Conservation (phyloP, 768 basidiomycete species). For the Psilocybe sp. region DNA sequence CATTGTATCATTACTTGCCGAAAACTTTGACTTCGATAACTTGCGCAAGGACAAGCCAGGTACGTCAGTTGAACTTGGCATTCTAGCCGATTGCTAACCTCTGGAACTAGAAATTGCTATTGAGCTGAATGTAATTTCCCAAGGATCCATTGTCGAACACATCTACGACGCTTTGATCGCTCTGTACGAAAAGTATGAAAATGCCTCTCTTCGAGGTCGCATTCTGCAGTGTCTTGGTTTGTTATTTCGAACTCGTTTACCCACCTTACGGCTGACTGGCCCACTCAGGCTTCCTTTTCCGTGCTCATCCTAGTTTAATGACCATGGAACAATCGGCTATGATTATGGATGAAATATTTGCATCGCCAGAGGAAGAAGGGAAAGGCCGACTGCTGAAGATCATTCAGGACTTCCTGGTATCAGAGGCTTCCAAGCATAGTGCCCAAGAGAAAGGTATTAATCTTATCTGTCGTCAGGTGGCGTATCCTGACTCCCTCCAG, state of each 20-base stretch:
- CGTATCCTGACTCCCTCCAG: slow-evolving; percentile 18
- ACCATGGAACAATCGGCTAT: slow-evolving; percentile 71
- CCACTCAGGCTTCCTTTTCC: slow-evolving; percentile 78
- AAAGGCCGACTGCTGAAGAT: slow-evolving; percentile 78
- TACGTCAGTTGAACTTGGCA: slow-evolving; percentile 28
- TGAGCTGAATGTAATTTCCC: slow-evolving; percentile 58
- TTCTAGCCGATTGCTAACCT: background rate
- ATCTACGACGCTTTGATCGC: slow-evolving; percentile 72
- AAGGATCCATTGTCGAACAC: slow-evolving; percentile 78
- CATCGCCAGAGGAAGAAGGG: slow-evolving; percentile 66
- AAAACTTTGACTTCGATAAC: slow-evolving; percentile 85
- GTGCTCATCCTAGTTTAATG: slow-evolving; percentile 90
- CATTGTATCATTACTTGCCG: slow-evolving; percentile 82
- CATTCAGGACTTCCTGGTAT: slow-evolving; percentile 87
- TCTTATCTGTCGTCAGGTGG: background rate
- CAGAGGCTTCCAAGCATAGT: slow-evolving; percentile 77
- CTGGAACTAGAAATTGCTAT: slow-evolving; percentile 42
- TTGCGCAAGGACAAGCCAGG: slow-evolving; percentile 61
- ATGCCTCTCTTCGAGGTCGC: slow-evolving; percentile 60
- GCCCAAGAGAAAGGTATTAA: slow-evolving; percentile 63
- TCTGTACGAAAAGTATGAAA: slow-evolving; percentile 66
- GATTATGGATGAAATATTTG: slow-evolving; percentile 91
- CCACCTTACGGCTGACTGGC: background rate
- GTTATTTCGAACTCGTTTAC: slow-evolving; percentile 12
- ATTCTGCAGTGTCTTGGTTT: slow-evolving; percentile 84